Base-by-base conservation (phyloP, 257 asterid genomes). In the Penstemon davidsonii region DNA sequence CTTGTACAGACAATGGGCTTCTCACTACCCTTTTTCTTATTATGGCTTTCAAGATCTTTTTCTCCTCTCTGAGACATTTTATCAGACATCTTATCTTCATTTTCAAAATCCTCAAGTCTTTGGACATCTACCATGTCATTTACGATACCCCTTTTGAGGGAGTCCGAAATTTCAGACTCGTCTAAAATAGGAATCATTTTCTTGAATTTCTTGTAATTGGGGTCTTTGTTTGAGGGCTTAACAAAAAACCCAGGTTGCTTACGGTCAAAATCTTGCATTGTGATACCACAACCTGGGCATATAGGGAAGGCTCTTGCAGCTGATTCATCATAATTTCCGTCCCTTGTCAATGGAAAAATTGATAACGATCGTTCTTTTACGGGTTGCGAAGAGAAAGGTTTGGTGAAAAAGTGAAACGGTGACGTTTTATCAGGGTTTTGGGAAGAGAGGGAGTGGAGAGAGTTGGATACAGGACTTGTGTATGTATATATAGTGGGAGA, bases 221-320 rank as follows among this genome's bases (percentile, higher is more conserved):
- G 75, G 8, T 76, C 66, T 78, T 86, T 87, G 8, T 40, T 60
- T 12, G 81, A 79, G 19, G 95, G 89, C 56, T 66, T 65, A 9
- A 70, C 56, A 72, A 76, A 88, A 70, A 64, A 80, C 66, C 97
- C 96, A 33, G 96, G 96, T 68, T 72, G 94, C 73, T 79, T 83
- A 50, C 82, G 71, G 73, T 90, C 96, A 68, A 70, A 50, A 66
- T 84, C 89, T 72, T 93, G 99, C 95, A 88, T 85, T 8, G 78
- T 82, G 40, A 88, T 87, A 42, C 96, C 97, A 66, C 97, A 93
- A 62, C 97, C 97, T 55, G 87, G 92, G 79, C 97, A 90, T 67
- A 93, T 62, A 69, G 71, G 75, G 73, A 73, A 69, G 64, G 63
- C 68, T 4, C 47, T 63, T 4, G 80, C 80, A 60, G 75, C 33